Evolutionary conservation across 345 rosid species (phyloP).

Genomic region (Odontarrhena argentea): DNA sequence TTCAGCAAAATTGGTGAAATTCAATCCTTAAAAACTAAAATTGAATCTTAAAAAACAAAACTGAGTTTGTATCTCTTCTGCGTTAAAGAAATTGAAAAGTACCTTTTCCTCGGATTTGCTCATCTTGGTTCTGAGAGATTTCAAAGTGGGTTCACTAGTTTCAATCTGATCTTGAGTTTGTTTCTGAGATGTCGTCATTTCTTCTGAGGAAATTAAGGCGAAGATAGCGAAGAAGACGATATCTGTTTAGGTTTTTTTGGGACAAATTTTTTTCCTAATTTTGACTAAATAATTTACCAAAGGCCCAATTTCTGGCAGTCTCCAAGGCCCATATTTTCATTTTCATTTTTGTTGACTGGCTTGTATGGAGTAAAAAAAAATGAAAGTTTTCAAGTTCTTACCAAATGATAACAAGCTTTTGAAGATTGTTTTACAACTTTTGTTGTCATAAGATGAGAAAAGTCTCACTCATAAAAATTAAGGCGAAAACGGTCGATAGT

Average conservation of each 20-base stretch:
- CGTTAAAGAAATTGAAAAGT: not conserved
- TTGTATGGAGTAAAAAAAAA: no score
- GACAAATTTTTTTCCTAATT: not conserved
- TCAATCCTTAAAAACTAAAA: not conserved
- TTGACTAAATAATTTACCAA: not conserved
- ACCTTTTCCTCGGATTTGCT: conserved; percentile 59
- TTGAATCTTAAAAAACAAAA: conserved; percentile 8
- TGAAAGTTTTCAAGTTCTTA: no score
- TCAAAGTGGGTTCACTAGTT: conserved; percentile 40
- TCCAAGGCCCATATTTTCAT: not conserved
- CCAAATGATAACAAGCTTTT: no score
- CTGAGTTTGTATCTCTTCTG: not conserved
- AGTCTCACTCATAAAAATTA: no score
- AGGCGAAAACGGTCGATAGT: no score
- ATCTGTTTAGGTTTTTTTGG: not conserved
- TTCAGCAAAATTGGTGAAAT: not conserved
- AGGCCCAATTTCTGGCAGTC: conserved; percentile 8
- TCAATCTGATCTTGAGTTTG: conserved; percentile 52
- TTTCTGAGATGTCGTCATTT: conserved; percentile 49
- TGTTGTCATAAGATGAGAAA: no score
- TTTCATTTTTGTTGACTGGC: no score
- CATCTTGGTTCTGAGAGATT: conserved; percentile 53
- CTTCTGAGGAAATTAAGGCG: conserved; percentile 25
- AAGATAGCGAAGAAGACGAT: not conserved
- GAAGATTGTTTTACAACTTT: no score